Base-by-base conservation (phyloP, 805 yeast genomes). In the Kodamaea kakaduensis region DNA sequence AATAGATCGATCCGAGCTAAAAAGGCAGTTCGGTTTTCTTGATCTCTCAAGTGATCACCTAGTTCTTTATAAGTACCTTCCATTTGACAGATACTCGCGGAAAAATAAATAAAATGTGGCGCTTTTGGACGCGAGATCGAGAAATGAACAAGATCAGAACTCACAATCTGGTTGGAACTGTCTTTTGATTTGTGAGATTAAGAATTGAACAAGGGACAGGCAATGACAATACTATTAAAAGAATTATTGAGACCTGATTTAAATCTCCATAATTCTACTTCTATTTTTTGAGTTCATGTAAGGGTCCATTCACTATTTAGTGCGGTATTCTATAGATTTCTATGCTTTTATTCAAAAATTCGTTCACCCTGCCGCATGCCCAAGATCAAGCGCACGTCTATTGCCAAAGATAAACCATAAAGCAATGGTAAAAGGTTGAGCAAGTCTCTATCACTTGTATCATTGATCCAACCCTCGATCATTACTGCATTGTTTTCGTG, bases 391-490 rank as follows among this genome's bases (percentile, higher is more conserved):
- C 97, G 67, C 15, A 90, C 96, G 58, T 90, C 98, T 6, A 87
- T 78, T 17, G 90, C 78, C 43, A 77, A 75, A 39, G 95, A 70
- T 50, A 93, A 60, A 17, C 90, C 81, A 49, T 79, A 75, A 27
- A 87, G 61, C 51, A 93, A 62, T 1, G 98, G 97, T 27, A 93
- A 58, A 34, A 93, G 61, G 48, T 87, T 80, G 58, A 93, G 64
- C 40, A 93, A 64, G 50, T 87, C 95, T 15, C 80, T 67, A 53
- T 93, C 98, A 23, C 81, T 75, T n/a, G 94, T 95, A 59, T 93
- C 98, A 52, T 84, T 86, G 43, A 93, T 87, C 98, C 98, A 93
- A 30, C 98, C 97, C 60, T 89, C 96, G 5, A 93, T 87, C 64
- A 83, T 79, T 15, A 93, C 81, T 1, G 96, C 98, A 52, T 93